These are phyloP conservation scores for Epichloe hybrida DNA, from an alignment of 2,329 filamentous ascomycete species.

Conservation along the genomic window DNA sequence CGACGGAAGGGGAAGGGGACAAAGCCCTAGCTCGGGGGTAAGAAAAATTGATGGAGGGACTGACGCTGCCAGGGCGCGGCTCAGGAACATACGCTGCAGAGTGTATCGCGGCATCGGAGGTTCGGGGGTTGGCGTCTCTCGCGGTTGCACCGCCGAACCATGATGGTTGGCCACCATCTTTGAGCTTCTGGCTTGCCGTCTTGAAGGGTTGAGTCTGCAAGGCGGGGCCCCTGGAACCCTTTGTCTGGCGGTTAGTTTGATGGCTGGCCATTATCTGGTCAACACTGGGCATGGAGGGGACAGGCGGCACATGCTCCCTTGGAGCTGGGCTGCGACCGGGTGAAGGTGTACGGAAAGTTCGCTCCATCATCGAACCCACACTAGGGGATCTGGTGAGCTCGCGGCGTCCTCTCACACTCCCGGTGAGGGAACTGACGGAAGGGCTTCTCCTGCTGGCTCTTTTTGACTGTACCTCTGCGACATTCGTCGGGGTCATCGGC, in stretches of 20 bases:
- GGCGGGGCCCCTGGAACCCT: slow-evolving; percentile 25
- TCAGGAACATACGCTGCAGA: slow-evolving; percentile 17
- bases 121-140: slow-evolving; percentile 34
- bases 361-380: slow-evolving; percentile 71
- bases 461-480: slow-evolving; percentile 78
- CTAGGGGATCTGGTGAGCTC: slow-evolving; percentile 54
- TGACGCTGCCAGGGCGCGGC: slow-evolving; percentile 30
- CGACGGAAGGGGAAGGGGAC: slow-evolving; percentile 11
- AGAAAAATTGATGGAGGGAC: slow-evolving; percentile 45
- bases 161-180: slow-evolving; percentile 25
- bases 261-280: slow-evolving; percentile 14
- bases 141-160: slow-evolving; percentile 36
- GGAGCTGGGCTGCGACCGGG: slow-evolving; percentile 32
- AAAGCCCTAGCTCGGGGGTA: slow-evolving; percentile 36
- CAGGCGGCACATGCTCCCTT: slow-evolving; percentile 46
- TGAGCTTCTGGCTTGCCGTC: slow-evolving; percentile 39
- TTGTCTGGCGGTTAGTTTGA: slow-evolving; percentile 12
- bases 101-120: slow-evolving; percentile 27
- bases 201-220: slow-evolving; percentile 36
- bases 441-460: slow-evolving; percentile 60
- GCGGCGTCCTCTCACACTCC: slow-evolving; percentile 24
- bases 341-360: slow-evolving; percentile 72
- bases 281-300: slow-evolving; percentile 56
- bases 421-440: slow-evolving; percentile 56
- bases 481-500: slow-evolving; percentile 63